Base-by-base conservation (phyloP, 2,329 filamentous ascomycete species). In the Penicillium sp. region DNA sequence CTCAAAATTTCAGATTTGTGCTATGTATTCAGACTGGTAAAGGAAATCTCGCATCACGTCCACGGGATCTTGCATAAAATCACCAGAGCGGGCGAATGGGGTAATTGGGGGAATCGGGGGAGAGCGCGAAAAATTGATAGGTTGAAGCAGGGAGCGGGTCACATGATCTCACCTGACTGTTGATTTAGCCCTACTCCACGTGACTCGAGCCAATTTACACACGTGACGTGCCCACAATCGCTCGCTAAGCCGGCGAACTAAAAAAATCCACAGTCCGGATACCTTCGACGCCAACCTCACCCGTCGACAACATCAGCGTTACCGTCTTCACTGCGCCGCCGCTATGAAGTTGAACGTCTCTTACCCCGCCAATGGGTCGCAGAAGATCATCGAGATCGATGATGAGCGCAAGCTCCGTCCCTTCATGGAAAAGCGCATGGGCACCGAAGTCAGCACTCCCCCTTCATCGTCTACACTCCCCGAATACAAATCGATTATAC, bases 381-480 rank as follows among this genome's bases (percentile, higher is more conserved):
- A 99, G 83, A 99, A 99, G 87, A 86, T 99, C 79, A 88, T 99
- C 84, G 95, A 99, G 72, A 83, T 99, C 74, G 94, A 99, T 77
- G 95, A 99, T 90, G 95, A 99, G 83, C 92, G 92, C 83, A 97
- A 96, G 87, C 87, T 97, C 80, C 90, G 91, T 79, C 86, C 94
- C 83, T 97, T 97, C 88, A 92, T 96, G 89, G 94, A 97, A 81
- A 92, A 92, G 86, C 90, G 91, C 82, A 89, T 89, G 87, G 77
- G 86, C 85, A 70, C 74, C 65, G 78, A 80, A 76, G 74, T 76
- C 67, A 75, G 69, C 68, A 67, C 61, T 58, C 59, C 63, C 65
- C 63, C 56, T 60, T 58, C 55, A 52, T 52, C 54, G 43, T 50
- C 54, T 50, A 54, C 54, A 52, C 49, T 47, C 43, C 47, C 53